A percentile compares a stretch with the other conserved stretches of the same genome.
These are phyloP conservation scores for Brassica juncea DNA, from an alignment of 345 rosid genomes.

Conservation along the genomic window DNA sequence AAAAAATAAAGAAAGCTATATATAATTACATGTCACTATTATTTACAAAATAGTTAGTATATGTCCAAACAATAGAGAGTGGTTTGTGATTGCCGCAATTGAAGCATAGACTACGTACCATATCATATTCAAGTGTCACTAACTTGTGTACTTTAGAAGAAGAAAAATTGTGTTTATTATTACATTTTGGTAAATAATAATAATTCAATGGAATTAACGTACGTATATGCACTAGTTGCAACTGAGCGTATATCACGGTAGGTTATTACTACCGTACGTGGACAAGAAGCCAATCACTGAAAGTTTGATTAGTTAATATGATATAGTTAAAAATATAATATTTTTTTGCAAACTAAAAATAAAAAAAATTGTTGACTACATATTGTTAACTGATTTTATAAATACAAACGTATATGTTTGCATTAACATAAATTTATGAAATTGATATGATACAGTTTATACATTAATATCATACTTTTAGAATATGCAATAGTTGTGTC, in stretches of 20 bases:
- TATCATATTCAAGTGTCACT: conserved; percentile 33
- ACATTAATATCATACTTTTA: too few species aligned
- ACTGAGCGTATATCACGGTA: conserved; percentile 28
- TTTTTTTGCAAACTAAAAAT: too few species aligned
- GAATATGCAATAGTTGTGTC: too few species aligned
- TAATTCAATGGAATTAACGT: background rate
- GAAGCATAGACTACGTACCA: conserved; percentile 39
- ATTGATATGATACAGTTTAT: too few species aligned
- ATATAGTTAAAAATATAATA: too few species aligned
- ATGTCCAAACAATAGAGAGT: conserved; percentile 9
- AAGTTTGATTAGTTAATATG: background rate
- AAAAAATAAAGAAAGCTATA: conserved; percentile 2
- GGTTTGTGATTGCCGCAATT: conserved; percentile 42
- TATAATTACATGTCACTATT: conserved; percentile 25
- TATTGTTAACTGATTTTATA: too few species aligned
- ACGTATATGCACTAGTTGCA: conserved; percentile 3
- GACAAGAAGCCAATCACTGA: conserved; percentile 39
- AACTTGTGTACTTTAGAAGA: conserved; percentile 13
- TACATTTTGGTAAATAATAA: background rate
- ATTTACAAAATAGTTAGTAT: background rate
- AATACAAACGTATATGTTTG: too few species aligned
- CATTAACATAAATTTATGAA: too few species aligned
- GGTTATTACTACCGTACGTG: conserved; percentile 6
- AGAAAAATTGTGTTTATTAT: background rate
- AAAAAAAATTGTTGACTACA: too few species aligned